phyloP scores from a whole-genome alignment of 2,329 filamentous ascomycete species.

The Paecilomyces variotii region DNA sequence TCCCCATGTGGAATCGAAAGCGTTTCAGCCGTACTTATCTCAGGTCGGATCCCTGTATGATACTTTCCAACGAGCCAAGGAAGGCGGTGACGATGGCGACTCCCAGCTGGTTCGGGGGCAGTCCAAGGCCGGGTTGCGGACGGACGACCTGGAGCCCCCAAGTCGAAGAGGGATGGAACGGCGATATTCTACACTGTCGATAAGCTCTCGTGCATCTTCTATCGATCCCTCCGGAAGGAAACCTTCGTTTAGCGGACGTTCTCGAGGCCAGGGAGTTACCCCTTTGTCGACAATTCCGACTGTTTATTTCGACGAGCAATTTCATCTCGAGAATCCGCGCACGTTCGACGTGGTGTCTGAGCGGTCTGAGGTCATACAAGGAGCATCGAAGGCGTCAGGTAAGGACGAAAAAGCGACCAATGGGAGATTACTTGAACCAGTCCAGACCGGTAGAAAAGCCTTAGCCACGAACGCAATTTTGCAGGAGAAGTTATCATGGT shows the following conservation, averaged over 20 bases:
- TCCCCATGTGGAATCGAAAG: slow-evolving; percentile 65
- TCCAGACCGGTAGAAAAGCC: slow-evolving; percentile 60
- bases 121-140: slow-evolving; percentile 34
- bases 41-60: slow-evolving; percentile 86
- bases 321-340: slow-evolving; percentile 89
- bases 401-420: slow-evolving; percentile 51
- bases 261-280: slow-evolving; percentile 63
- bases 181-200: slow-evolving; percentile 34
- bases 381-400: slow-evolving; percentile 44
- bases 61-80: slow-evolving; percentile 75
- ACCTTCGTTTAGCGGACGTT: slow-evolving; percentile 45
- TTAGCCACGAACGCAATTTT: slow-evolving; percentile 93
- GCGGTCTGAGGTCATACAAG: slow-evolving; percentile 85
- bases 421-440: slow-evolving; percentile 50
- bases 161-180: slow-evolving; percentile 33
- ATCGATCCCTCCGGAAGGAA: slow-evolving; percentile 42
- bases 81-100: slow-evolving; percentile 60
- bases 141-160: slow-evolving; percentile 43
- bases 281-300: slow-evolving; percentile 84
- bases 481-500: slow-evolving; percentile 98
- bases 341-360: slow-evolving; percentile 97
- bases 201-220: slow-evolving; percentile 35
- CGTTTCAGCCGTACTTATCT: slow-evolving; percentile 75
- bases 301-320: slow-evolving; percentile 92
- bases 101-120: slow-evolving; percentile 36